Percentiles rank a stretch among this genome's conserved stretches.
phyloP scores from a whole-genome alignment of 129 eudicot genomes.

The Saussurea involucrata region DNA sequence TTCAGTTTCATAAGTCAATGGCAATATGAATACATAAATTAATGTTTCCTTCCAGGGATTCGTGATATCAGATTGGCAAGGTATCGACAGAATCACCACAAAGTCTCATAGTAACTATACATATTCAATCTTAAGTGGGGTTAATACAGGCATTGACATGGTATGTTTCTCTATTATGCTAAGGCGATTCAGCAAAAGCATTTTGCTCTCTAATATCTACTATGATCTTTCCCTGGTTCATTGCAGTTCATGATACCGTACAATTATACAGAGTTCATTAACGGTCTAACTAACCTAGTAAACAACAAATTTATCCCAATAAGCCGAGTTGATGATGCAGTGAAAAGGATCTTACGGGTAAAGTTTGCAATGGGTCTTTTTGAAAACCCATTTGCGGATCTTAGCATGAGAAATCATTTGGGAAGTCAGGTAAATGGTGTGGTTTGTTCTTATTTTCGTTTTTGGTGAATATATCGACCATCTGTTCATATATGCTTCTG shows the following conservation, averaged over 20 bases:
- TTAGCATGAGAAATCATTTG: conserved; percentile 38
- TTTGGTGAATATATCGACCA: background rate
- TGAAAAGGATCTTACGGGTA: conserved; percentile 51
- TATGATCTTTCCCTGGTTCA: background rate
- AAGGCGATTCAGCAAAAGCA: too few relatives aligned
- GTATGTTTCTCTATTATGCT: conserved; percentile 14
- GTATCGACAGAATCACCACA: conserved; percentile 45
- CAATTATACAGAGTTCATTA: conserved; percentile 45
- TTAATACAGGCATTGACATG: conserved; percentile 61
- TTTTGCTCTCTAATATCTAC: background rate
- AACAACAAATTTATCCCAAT: conserved; percentile 41
- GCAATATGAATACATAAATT: background rate
- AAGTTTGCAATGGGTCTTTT: conserved; percentile 57
- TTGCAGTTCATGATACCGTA: conserved; percentile 56
- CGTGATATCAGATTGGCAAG: conserved; percentile 53
- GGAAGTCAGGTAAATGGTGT: conserved; percentile 24
- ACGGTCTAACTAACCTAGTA: conserved; percentile 34
- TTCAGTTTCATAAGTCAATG: background rate
- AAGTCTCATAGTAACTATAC: conserved; percentile 49
- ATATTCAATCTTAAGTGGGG: conserved; percentile 40
- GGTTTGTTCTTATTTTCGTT: background rate
- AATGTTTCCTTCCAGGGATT: conserved; percentile 40
- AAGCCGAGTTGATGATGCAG: conserved; percentile 56
- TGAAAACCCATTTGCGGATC: conserved; percentile 52
- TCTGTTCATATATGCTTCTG: background rate